Conservation (phyloP, 306 rosid genomes). For the Cyamopsis tetragonoloba region DNA sequence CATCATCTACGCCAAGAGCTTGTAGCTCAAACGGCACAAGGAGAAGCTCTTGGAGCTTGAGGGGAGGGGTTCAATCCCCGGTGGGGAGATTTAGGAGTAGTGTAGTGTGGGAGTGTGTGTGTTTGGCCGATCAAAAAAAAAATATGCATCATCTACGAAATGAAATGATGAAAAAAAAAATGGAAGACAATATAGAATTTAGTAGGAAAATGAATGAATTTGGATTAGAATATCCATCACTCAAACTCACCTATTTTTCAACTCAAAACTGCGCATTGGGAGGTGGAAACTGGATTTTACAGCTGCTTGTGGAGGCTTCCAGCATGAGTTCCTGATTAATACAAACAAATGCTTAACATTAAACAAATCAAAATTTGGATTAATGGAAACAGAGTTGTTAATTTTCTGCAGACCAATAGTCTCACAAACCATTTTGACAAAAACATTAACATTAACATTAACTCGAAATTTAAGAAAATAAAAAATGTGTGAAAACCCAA, state of each 20-base stretch:
- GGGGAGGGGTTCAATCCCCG: too few species aligned
- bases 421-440: neutral
- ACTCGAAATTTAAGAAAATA: neutral
- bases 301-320: conserved; percentile 68
- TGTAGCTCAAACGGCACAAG: too few species aligned
- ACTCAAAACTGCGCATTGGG: conserved; percentile 93
- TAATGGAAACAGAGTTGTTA: too few species aligned
- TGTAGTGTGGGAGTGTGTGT: too few species aligned
- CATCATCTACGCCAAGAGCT: too few species aligned
- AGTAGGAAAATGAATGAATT: neutral
- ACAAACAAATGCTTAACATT: neutral
- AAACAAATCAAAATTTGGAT: conserved; percentile 14
- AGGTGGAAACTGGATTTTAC: conserved; percentile 64
- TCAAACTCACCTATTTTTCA: conserved; percentile 64
- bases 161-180: conserved; percentile 10
- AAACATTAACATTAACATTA: neutral
- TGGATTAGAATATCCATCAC: conserved; percentile 14
- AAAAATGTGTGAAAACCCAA: neutral
- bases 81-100: too few species aligned
- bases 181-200: too few species aligned
- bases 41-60: too few species aligned
- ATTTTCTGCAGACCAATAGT: neutral
- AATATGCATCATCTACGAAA: neutral
- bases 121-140: too few species aligned
- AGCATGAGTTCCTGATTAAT: conserved; percentile 48